Evolutionary conservation across 148 eudicot species (phyloP).

Genomic region (Rhododendron molle): DNA sequence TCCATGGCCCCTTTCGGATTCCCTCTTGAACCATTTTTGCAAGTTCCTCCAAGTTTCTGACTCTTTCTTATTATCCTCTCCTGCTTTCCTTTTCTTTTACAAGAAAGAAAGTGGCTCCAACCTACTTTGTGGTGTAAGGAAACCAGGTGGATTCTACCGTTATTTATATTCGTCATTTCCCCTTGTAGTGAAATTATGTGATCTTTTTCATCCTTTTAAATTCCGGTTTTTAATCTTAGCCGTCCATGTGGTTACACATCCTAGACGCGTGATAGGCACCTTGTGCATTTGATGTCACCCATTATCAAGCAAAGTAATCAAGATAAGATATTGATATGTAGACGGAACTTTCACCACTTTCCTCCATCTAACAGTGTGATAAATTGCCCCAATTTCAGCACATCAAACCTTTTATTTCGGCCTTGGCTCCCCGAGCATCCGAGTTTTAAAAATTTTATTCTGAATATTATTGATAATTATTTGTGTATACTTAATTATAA

Average conservation of each 20-base stretch:
- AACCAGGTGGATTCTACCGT: background rate
- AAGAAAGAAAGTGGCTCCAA: background rate
- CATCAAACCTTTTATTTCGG: background rate
- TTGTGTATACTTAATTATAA: no score
- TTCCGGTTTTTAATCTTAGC: slow-evolving; percentile 29
- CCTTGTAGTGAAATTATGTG: slow-evolving; percentile 22
- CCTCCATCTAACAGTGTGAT: background rate
- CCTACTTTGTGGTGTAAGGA: slow-evolving; percentile 10
- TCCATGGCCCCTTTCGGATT: slow-evolving; percentile 85
- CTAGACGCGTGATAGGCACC: slow-evolving; percentile 31
- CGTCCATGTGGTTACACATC: slow-evolving; percentile 40
- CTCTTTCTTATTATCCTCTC: slow-evolving; percentile 9
- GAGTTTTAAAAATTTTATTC: no score
- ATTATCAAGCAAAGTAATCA: slow-evolving; percentile 19
- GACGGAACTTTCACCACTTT: background rate
- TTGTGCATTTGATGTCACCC: slow-evolving; percentile 55
- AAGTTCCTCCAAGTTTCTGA: background rate
- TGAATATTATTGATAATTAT: no score
- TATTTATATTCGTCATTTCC: slow-evolving; percentile 17
- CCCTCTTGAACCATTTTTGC: slow-evolving; percentile 38
- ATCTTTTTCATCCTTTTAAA: slow-evolving; percentile 23
- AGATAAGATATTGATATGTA: background rate
- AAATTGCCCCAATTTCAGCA: background rate
- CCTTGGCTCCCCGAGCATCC: no score
- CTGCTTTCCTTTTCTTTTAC: background rate